These are phyloP conservation scores for Spathaspora hagerdaliae DNA, from an alignment of 805 yeast species.

Conservation along the genomic window DNA sequence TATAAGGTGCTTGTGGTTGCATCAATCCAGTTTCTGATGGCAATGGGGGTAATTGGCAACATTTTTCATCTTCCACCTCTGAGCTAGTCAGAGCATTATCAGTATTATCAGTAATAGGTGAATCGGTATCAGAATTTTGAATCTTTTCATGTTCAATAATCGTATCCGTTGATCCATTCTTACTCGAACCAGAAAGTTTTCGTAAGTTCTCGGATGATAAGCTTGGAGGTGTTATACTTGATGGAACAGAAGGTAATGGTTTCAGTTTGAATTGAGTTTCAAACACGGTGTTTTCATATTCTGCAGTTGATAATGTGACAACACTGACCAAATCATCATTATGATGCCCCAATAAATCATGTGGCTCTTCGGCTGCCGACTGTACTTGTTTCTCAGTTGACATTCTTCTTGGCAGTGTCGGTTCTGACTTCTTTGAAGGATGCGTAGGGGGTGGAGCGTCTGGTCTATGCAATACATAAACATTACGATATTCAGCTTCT, in stretches of 20 bases:
- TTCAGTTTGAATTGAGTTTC: conserved; percentile 31
- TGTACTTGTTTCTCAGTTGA: background rate
- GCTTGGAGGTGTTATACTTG: background rate
- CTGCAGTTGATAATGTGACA: conserved; percentile 33
- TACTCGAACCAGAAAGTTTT: background rate
- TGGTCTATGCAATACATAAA: conserved; percentile 32
- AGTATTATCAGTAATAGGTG: background rate
- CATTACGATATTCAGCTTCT: conserved; percentile 38
- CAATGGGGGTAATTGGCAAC: background rate
- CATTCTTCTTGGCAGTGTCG: background rate
- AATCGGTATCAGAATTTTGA: background rate
- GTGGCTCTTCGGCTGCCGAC: background rate
- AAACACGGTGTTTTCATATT: conserved; percentile 35
- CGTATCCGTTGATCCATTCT: conserved; percentile 1
- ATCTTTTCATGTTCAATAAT: background rate
- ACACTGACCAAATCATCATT: conserved; percentile 23
- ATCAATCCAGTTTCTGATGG: background rate
- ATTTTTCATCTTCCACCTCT: background rate
- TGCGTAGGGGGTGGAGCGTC: conserved; percentile 4
- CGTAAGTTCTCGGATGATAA: background rate
- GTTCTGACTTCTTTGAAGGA: background rate
- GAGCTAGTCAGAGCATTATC: background rate
- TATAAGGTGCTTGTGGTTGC: background rate
- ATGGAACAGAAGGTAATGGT: conserved; percentile 18
- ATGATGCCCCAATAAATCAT: background rate